Evolutionary conservation across 2,329 filamentous ascomycete genomes (phyloP).

Genomic region (Juglanconis juglandina): DNA sequence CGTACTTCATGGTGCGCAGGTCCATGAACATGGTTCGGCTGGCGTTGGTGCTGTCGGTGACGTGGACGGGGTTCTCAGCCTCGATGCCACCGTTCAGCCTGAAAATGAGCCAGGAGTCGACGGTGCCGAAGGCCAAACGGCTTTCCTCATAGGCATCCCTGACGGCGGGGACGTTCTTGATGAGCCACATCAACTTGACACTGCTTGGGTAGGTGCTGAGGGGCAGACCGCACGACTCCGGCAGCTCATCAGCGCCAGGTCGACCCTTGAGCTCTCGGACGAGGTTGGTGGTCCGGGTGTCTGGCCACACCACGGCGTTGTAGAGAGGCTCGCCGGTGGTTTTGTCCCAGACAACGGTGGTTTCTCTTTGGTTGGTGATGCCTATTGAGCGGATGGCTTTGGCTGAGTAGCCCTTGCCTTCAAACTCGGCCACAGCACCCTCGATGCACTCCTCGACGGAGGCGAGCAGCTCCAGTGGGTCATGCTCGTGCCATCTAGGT

Average conservation of each 20-base stretch:
- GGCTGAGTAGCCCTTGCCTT: conserved; percentile 63
- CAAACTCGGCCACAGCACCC: conserved; percentile 68
- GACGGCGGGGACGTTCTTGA: conserved; percentile 68
- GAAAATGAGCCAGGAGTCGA: conserved; percentile 86
- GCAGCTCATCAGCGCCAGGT: conserved; percentile 65
- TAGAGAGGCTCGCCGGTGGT: conserved; percentile 75
- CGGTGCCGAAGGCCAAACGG: conserved; percentile 77
- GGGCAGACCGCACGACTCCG: conserved; percentile 72
- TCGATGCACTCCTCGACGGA: conserved; percentile 80
- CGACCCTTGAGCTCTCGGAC: conserved; percentile 72
- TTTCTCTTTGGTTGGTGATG: conserved; percentile 89
- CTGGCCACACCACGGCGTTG: conserved; percentile 87
- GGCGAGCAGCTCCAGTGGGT: conserved; percentile 70
- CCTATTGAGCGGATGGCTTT: conserved; percentile 73
- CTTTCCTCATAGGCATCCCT: conserved; percentile 72
- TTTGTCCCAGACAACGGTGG: conserved; percentile 79
- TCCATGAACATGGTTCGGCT: conserved; percentile 96
- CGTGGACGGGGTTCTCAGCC: conserved; percentile 59
- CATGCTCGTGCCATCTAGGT: conserved; percentile 82
- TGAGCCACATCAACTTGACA: conserved; percentile 80
- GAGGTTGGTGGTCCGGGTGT: conserved; percentile 70
- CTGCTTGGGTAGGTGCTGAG: conserved; percentile 86
- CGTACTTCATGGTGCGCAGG: conserved; percentile 74
- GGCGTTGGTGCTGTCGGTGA: conserved; percentile 85
- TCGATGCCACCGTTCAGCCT: conserved; percentile 72